These are phyloP conservation scores for Aphanomyces astaci DNA, from an alignment of 352 stramenopile genomes.

Conservation along the genomic window DNA sequence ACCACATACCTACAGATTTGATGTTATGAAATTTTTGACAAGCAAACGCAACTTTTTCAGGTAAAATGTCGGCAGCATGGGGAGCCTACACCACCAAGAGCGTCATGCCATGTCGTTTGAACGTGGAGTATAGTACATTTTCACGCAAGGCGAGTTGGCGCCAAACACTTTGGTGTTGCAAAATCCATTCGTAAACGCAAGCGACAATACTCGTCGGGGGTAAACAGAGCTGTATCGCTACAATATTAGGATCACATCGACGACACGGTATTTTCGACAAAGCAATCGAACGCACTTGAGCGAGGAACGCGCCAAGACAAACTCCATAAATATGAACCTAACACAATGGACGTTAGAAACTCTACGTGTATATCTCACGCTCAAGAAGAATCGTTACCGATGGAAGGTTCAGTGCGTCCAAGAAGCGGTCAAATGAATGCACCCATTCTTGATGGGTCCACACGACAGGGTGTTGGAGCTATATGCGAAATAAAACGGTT, in stretches of 20 bases:
- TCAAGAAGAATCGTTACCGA: slow-evolving; percentile 26
- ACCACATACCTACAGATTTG: slow-evolving; percentile 42
- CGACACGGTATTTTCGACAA: neutral
- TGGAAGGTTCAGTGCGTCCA: slow-evolving; percentile 49
- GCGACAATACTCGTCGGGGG: slow-evolving; percentile 44
- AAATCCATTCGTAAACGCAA: slow-evolving; percentile 60
- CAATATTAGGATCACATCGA: neutral
- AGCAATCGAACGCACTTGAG: slow-evolving; percentile 35
- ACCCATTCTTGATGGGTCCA: slow-evolving; percentile 80
- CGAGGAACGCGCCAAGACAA: slow-evolving; percentile 59
- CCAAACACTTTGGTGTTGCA: slow-evolving; percentile 42
- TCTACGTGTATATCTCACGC: no score
- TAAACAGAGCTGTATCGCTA: slow-evolving; percentile 49
- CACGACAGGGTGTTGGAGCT: slow-evolving; percentile 62
- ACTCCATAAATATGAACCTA: slow-evolving; percentile 64
- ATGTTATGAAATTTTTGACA: neutral
- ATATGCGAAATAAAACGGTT: neutral
- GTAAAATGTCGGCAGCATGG: slow-evolving; percentile 64
- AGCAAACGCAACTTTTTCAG: slow-evolving; percentile 74
- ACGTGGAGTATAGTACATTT: slow-evolving; percentile 34
- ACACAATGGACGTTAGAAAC: neutral
- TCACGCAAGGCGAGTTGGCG: slow-evolving; percentile 39
- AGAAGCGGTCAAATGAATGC: slow-evolving; percentile 71
- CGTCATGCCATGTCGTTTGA: no score
- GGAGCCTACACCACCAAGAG: slow-evolving; percentile 43